Evolutionary conservation across 805 yeast species (phyloP).

Genomic region (Lachancea fermentati): DNA sequence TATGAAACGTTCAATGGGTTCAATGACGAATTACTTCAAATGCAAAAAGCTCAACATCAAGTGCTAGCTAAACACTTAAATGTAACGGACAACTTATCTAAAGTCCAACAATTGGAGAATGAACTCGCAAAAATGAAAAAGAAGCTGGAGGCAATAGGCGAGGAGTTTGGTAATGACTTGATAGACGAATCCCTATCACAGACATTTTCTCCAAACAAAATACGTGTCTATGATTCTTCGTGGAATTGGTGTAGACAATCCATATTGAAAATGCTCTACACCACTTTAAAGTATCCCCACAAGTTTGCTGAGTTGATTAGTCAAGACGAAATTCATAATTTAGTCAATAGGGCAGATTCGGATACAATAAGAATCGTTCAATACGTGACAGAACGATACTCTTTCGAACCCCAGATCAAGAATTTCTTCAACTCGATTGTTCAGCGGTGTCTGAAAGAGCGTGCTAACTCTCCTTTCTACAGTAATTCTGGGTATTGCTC

Average conservation of each 20-base stretch:
- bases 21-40: conserved; percentile 2
- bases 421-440: not conserved
- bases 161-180: conserved; percentile 71
- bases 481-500: not conserved
- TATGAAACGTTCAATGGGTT: conserved; percentile 74
- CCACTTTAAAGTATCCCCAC: conserved; percentile 51
- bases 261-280: conserved; percentile 38
- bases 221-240: conserved; percentile 82
- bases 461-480: not conserved
- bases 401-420: not conserved
- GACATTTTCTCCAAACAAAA: conserved; percentile 67
- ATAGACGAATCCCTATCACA: conserved; percentile 75
- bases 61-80: conserved; percentile 5
- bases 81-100: not conserved
- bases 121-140: conserved; percentile 58
- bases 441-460: not conserved
- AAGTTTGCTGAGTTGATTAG: conserved; percentile 75
- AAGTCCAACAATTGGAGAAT: conserved; percentile 3
- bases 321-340: conserved; percentile 64
- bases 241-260: conserved; percentile 97
- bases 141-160: conserved; percentile 41
- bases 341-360: conserved; percentile 82
- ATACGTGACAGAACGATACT: conserved; percentile 35
- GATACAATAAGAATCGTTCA: conserved; percentile 66
- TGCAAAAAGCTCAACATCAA: conserved; percentile 21